These are phyloP conservation scores for Boletellus ananas DNA, from an alignment of 768 basidiomycete species.

Conservation along the genomic window DNA sequence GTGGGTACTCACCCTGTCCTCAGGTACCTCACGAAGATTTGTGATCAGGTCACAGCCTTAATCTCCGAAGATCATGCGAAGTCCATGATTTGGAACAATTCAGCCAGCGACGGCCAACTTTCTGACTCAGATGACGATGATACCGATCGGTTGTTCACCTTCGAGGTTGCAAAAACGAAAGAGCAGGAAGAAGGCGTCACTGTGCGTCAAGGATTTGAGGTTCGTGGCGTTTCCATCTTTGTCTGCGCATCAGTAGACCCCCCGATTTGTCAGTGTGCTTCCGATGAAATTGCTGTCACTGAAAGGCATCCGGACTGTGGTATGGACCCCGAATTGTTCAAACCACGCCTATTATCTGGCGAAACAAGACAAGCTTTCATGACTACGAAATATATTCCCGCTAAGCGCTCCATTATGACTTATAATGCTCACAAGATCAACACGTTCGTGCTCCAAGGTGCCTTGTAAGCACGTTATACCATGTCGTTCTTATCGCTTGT, in stretches of 20 bases:
- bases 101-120: conserved; percentile 24
- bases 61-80: conserved; percentile 45
- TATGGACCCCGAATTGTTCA: conserved; percentile 20
- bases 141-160: conserved; percentile 51
- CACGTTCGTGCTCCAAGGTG: conserved; percentile 19
- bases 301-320: conserved; percentile 20
- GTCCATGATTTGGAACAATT: conserved; percentile 42
- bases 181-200: conserved; percentile 54
- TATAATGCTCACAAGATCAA: conserved; percentile 3
- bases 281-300: conserved; percentile 15
- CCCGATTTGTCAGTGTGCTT: conserved; percentile 6
- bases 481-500: neutral
- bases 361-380: conserved; percentile 43
- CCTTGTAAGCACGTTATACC: conserved; percentile 17
- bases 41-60: conserved; percentile 50
- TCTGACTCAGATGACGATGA: conserved; percentile 35
- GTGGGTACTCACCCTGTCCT: neutral
- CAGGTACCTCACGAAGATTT: conserved; percentile 57
- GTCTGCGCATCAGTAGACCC: neutral
- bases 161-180: conserved; percentile 52
- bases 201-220: conserved; percentile 44
- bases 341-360: conserved; percentile 36
- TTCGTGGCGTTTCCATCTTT: conserved; percentile 12
- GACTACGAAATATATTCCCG: conserved; percentile 27
- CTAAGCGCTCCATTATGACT: conserved; percentile 8